Conservation (phyloP, 805 yeast genomes). For the Suhomyces vadensis region DNA sequence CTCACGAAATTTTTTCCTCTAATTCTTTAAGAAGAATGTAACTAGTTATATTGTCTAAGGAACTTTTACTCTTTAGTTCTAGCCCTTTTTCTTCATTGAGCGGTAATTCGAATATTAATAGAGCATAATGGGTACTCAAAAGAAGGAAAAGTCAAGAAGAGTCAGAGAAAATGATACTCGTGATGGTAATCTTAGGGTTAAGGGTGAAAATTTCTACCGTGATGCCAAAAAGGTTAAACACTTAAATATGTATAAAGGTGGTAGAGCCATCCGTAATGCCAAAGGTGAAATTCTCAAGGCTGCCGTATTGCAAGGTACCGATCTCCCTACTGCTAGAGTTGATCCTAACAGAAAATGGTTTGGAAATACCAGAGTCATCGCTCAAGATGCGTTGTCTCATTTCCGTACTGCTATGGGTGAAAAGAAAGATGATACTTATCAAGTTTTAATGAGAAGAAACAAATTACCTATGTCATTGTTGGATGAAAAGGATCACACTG, state of each 20-base stretch:
- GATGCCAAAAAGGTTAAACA: slow-evolving; percentile 92
- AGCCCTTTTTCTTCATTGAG: too few species aligned
- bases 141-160: slow-evolving; percentile 88
- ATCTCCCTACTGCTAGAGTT: slow-evolving; percentile 87
- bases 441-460: slow-evolving; percentile 83
- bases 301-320: slow-evolving; percentile 84
- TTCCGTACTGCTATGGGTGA: slow-evolving; percentile 93
- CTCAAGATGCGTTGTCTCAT: slow-evolving; percentile 93
- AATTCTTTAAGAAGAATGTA: neutral
- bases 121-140: slow-evolving; percentile 94
- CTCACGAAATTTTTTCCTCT: slow-evolving; percentile 8
- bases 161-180: slow-evolving; percentile 76
- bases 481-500: slow-evolving; percentile 79
- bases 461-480: slow-evolving; percentile 93
- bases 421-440: slow-evolving; percentile 76
- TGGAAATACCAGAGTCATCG: slow-evolving; percentile 94
- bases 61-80: too few species aligned
- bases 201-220: slow-evolving; percentile 95
- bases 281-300: slow-evolving; percentile 85
- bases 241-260: slow-evolving; percentile 89
- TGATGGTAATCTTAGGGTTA: slow-evolving; percentile 89
- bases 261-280: slow-evolving; percentile 83
- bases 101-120: too few species aligned
- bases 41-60: too few species aligned
- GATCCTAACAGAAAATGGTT: slow-evolving; percentile 98